phyloP scores from a whole-genome alignment of 1,139 yeast species.

The Protomyces lactucae-debilis region DNA sequence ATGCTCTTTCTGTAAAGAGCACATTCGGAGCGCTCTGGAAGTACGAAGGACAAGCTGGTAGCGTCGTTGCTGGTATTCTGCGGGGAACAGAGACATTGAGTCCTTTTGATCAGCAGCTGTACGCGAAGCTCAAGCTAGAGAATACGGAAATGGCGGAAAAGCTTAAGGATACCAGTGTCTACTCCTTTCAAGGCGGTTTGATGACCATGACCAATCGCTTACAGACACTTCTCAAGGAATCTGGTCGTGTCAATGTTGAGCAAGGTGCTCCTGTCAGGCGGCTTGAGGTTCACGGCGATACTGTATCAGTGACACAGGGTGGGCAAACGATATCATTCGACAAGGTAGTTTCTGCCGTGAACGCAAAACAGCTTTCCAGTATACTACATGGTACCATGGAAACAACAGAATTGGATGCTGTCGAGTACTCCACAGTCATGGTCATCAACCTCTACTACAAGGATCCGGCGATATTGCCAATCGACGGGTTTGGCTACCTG shows the following conservation, averaged over 20 bases:
- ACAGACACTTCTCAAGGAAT: neutral
- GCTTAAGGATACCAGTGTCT: constrained; percentile 29
- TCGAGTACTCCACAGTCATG: constrained; percentile 51
- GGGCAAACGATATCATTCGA: constrained; percentile 14
- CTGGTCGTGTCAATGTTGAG: neutral
- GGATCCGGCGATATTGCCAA: constrained; percentile 38
- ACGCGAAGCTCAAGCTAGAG: constrained; percentile 7
- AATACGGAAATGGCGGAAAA: constrained; percentile 23
- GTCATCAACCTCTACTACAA: constrained; percentile 60
- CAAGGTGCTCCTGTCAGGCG: neutral
- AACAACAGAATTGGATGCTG: constrained; percentile 35
- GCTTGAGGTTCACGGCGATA: neutral
- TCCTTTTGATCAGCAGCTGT: constrained; percentile 8
- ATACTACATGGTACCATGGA: constrained; percentile 3
- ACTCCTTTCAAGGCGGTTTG: constrained; percentile 31
- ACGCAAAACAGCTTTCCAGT: constrained; percentile 28
- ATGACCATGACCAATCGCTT: constrained; percentile 28
- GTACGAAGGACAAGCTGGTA: constrained; percentile 30
- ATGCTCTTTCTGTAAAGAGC: constrained; percentile 51
- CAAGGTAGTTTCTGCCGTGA: constrained; percentile 30
- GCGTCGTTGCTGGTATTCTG: constrained; percentile 30
- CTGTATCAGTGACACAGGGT: neutral
- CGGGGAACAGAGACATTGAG: constrained; percentile 13
- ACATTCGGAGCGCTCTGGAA: constrained; percentile 31
- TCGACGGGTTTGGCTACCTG: constrained; percentile 75